Percentiles rank a stretch among this genome's conserved stretches.
Evolutionary conservation across 495 filamentous ascomycete species (phyloP).

Genomic region (Trichoderma orchidacearum): DNA sequence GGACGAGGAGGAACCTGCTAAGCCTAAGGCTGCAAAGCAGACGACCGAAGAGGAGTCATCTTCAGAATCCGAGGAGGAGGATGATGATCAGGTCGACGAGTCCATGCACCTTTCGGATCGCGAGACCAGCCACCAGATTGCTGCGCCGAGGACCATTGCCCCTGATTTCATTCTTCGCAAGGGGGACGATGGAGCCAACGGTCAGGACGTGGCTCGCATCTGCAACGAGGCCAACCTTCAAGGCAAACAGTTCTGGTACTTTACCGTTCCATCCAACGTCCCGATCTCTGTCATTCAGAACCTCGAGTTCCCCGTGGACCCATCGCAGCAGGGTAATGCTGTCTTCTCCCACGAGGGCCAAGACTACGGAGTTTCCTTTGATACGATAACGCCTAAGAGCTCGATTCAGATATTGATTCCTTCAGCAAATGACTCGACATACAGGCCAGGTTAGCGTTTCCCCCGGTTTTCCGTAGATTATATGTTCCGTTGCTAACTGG

Average conservation of each 20-base stretch:
- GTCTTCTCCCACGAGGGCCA: slow-evolving; percentile 26
- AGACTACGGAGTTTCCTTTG: slow-evolving; percentile 22
- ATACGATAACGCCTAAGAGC: slow-evolving; percentile 18
- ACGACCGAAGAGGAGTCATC: slow-evolving; percentile 4
- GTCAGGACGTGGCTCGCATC: slow-evolving; percentile 18
- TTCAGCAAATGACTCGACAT: slow-evolving; percentile 18
- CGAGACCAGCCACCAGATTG: slow-evolving; percentile 5
- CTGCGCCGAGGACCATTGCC: slow-evolving; percentile 7
- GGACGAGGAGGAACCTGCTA: slow-evolving; percentile 1
- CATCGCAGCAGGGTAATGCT: slow-evolving; percentile 17
- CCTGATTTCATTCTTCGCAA: slow-evolving; percentile 18
- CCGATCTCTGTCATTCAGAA: slow-evolving; percentile 34
- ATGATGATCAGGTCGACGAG: neutral
- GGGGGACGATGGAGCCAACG: slow-evolving; percentile 15
- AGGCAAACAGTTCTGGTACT: slow-evolving; percentile 39
- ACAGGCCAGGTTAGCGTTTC: slow-evolving; percentile 20
- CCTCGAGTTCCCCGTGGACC: slow-evolving; percentile 25
- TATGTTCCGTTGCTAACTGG: neutral
- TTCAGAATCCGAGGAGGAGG: slow-evolving; percentile 5
- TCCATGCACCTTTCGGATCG: slow-evolving; percentile 5
- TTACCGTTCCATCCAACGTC: slow-evolving; percentile 31
- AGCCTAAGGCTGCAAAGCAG: slow-evolving; percentile 5
- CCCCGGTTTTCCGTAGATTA: neutral
- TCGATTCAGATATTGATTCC: slow-evolving; percentile 31
- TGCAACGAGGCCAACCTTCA: slow-evolving; percentile 28